Evolutionary conservation across 2,329 filamentous ascomycete species (phyloP).

Genomic region (Sclerotinia trifoliorum): DNA sequence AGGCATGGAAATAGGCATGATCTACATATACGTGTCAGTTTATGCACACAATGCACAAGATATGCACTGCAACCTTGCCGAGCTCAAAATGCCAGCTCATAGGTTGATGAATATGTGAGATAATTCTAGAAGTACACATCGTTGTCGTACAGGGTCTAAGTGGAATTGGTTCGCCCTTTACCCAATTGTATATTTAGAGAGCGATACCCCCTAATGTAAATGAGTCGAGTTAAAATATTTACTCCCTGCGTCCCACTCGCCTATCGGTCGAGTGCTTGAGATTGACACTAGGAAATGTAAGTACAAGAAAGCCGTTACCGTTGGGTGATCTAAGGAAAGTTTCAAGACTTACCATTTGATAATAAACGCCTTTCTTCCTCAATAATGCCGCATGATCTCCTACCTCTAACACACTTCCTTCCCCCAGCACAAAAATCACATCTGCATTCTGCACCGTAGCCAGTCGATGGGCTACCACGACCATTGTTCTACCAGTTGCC

Average conservation of each 20-base stretch:
- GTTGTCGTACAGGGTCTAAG: slow-evolving; percentile 7
- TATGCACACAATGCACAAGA: slow-evolving; percentile 19
- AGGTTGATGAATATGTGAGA: slow-evolving; percentile 9
- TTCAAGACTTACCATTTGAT: slow-evolving; percentile 35
- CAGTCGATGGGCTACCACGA: slow-evolving; percentile 75
- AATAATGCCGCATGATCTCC: slow-evolving; percentile 35
- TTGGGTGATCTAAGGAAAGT: background rate
- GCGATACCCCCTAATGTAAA: background rate
- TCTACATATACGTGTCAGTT: slow-evolving; percentile 21
- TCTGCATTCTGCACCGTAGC: slow-evolving; percentile 72
- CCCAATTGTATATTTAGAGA: background rate
- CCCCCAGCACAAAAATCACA: slow-evolving; percentile 37
- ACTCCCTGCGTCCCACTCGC: background rate
- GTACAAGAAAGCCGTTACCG: background rate
- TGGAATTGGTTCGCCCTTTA: background rate
- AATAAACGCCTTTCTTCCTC: slow-evolving; percentile 36
- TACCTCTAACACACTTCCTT: slow-evolving; percentile 36
- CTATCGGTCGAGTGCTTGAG: slow-evolving; percentile 29
- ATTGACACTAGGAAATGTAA: slow-evolving; percentile 28
- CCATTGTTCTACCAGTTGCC: slow-evolving; percentile 64
- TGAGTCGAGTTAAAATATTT: background rate
- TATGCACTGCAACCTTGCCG: slow-evolving; percentile 20
- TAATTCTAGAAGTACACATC: slow-evolving; percentile 12
- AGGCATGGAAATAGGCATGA: background rate
- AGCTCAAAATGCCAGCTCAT: slow-evolving; percentile 21